phyloP scores from a whole-genome alignment of 441 rosid genomes.

The Eutrema salsugineum region DNA sequence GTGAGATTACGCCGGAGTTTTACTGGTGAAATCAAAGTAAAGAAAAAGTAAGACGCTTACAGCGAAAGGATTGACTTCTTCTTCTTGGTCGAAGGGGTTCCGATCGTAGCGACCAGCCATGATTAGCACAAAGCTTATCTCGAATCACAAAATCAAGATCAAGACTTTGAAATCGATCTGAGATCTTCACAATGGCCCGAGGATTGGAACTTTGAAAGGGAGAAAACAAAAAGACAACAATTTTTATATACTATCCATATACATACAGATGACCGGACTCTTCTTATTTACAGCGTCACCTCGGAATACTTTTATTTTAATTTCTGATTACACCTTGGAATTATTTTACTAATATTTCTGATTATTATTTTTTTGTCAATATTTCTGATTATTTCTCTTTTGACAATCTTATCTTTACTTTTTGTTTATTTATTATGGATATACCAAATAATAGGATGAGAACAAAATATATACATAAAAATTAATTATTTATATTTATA shows the following conservation, averaged over 20 bases:
- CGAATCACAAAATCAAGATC: not conserved
- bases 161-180: conserved; percentile 9
- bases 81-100: conserved; percentile 80
- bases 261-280: not conserved
- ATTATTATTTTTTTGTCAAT: not conserved
- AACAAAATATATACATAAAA: too few relatives aligned
- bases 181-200: not conserved
- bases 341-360: not conserved
- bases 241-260: not conserved
- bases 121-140: not conserved
- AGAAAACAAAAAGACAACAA: not conserved
- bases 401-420: not conserved
- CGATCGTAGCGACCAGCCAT: conserved; percentile 85
- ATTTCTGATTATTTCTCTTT: not conserved
- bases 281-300: not conserved
- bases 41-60: conserved; percentile 39
- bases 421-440: too few relatives aligned
- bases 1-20: not conserved
- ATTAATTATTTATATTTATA: too few relatives aligned
- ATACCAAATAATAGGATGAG: too few relatives aligned
- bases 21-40: not conserved
- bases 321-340: not conserved
- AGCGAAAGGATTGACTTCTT: conserved; percentile 81
- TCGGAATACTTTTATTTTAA: not conserved
- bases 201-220: not conserved